Base-by-base conservation (phyloP, 176 grass and related monocot genomes). In the Panicum miliaceum region DNA sequence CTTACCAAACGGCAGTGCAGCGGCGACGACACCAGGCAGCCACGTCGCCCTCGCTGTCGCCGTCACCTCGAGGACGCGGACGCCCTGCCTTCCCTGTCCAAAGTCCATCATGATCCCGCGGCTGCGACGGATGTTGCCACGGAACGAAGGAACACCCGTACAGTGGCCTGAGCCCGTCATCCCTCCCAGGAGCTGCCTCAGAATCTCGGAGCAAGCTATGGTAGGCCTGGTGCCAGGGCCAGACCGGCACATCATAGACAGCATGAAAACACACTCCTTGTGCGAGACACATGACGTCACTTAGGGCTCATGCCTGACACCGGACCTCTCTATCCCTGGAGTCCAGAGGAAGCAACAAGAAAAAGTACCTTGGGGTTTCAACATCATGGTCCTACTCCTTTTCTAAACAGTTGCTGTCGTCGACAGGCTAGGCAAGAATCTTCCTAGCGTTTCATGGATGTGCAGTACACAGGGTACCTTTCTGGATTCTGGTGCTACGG, bases 1-100 rank as follows among this genome's bases (percentile, higher is more conserved):
- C 12, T 12, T 26, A 60, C 57, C 57, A 60, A 60, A 60, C 56
- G 56, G 56, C 56, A 23, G 26, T 60, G 68, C 68, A 46, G n/a
- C 5, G 20, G 26, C 46, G 66, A 88, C 81, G 15, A 26, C 50
- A 79, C 76, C 80, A 64, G 35, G 45, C 54, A 5, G 48, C 43
- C 34, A 32, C 84, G 70, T 64, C 52, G 38, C 9, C 35, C 45
- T 62, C 68, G 5, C 12, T 20, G 5, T 22, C 66, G 20, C 38
- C 20, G 20, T 14, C 46, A 48, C 63, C 32, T 7, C 20, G 34
- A 1, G 65, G 73, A 71, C 20, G 56, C 13, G 0, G 86, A 82
- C 80, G 0, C 4, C 42, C 15, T 3, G 16, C 65, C 75, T 48
- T n/a, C 18, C 57, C 1, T 11, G 23, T 18, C 54, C 76, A 53